Evolutionary conservation across 2,329 filamentous ascomycete species (phyloP), one percentile per base, ranked within the genome.

Genomic region (Arthrinium phaeospermum): DNA sequence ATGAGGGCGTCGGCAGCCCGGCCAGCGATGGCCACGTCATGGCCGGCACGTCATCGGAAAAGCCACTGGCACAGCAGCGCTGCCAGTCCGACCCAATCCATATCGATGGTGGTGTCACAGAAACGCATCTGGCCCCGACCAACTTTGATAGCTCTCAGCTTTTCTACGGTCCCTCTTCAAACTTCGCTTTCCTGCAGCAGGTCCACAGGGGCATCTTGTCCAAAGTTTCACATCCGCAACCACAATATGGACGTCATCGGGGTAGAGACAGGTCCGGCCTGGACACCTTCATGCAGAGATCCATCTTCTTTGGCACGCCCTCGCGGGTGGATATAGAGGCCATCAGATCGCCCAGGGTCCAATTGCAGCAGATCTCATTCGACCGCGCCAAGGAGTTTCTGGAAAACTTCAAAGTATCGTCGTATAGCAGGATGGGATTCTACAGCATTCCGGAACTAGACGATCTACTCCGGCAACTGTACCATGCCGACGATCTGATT

Each of bases 111-210:
- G 77, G 76, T 71, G 73, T 77, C 30, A 72, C 75, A 16, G 75
- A 75, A 22, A 73, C 74, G 1, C 76, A 77, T 30, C 72, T 74
- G 41, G 70, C 75, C 13, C 75, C 76, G 19, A 73, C 74, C 22
- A 71, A 74, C 1, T 75, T 75, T 44, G 75, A 77, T 41, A 77
- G 76, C 67, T 77, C 76, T 3, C 77, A 78, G 69, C 77, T 79
- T 8, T 79, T 77, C 72, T 79, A 79, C 41, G 77, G 77, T 1
- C 75, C 77, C 10, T 78, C 77, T 2, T 79, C 77, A 4, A 78
- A 77, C 46, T 80, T 80, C 34, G 79, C 79, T 8, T 80, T 80
- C 61, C 71, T 80, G 30, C 79, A 80, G 46, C 79, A 80, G 69
- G 70, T 80, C 7, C 79, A 80, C 57, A 72, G 78, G 22, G 75